Evolutionary conservation across 768 basidiomycete genomes (phyloP).

Genomic region (Pulveroboletus sp.): DNA sequence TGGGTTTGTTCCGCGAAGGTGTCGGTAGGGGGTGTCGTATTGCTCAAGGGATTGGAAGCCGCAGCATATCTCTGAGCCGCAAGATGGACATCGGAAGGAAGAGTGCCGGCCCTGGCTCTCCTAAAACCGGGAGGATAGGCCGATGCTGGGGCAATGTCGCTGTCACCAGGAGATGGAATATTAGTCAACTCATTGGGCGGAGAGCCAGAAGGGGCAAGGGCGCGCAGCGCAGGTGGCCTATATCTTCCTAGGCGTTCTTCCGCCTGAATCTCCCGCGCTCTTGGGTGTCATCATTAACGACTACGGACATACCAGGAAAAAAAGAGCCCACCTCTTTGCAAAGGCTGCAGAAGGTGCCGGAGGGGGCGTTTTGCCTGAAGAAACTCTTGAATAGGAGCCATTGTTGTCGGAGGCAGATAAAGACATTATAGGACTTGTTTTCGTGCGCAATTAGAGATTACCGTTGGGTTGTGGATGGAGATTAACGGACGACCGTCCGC

Average conservation of each 20-base stretch:
- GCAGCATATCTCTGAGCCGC: slow-evolving; percentile 79
- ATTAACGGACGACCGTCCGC: slow-evolving; percentile 31
- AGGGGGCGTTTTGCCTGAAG: slow-evolving; percentile 86
- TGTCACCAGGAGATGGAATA: slow-evolving; percentile 54
- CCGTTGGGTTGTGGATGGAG: slow-evolving; percentile 32
- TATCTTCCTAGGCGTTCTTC: slow-evolving; percentile 72
- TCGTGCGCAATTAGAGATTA: slow-evolving; percentile 79
- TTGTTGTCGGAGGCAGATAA: slow-evolving; percentile 82
- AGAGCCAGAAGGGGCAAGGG: slow-evolving; percentile 61
- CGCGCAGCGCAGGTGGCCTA: slow-evolving; percentile 74
- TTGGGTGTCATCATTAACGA: slow-evolving; percentile 29
- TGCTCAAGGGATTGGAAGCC: slow-evolving; percentile 52
- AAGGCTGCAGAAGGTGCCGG: slow-evolving; percentile 87
- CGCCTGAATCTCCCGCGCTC: slow-evolving; percentile 81
- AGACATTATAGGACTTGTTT: slow-evolving; percentile 75
- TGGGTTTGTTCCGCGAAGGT: slow-evolving; percentile 45
- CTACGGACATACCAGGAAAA: slow-evolving; percentile 8
- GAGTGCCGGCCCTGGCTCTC: slow-evolving; percentile 94
- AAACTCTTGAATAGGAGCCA: slow-evolving; percentile 74
- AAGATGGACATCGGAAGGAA: slow-evolving; percentile 91
- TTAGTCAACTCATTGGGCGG: slow-evolving; percentile 67
- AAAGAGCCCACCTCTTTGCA: slow-evolving; percentile 66
- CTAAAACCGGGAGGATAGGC: slow-evolving; percentile 84
- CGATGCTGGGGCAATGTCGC: slow-evolving; percentile 56
- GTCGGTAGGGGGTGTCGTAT: slow-evolving; percentile 46